Evolutionary conservation across 2,329 filamentous ascomycete genomes (phyloP).

Genomic region (Ceratocystis ficicola): DNA sequence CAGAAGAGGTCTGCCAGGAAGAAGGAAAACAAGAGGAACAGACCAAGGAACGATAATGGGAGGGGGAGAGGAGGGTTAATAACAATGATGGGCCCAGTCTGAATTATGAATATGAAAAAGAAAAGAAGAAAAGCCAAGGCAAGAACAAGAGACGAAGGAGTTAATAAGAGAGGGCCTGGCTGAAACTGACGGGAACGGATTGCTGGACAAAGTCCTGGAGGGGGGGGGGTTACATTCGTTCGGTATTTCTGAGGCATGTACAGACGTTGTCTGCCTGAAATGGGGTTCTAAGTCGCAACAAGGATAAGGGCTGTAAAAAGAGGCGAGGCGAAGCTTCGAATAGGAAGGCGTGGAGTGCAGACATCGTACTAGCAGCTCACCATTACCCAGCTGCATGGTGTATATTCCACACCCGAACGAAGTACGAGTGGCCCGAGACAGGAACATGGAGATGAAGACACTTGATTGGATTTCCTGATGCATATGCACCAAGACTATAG

Average conservation of each 20-base stretch:
- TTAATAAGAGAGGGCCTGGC: not conserved
- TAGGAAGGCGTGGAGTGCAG: not conserved
- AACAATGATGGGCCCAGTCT: not conserved
- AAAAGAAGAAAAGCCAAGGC: not conserved
- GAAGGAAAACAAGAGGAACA: not conserved
- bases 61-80: not conserved
- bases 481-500: not conserved
- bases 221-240: not conserved
- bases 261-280: not conserved
- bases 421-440: not conserved
- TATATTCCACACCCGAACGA: not conserved
- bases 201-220: not conserved
- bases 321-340: not conserved
- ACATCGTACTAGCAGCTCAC: too few relatives aligned
- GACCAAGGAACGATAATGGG: not conserved
- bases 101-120: not conserved
- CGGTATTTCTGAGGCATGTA: not conserved
- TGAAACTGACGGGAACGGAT: conserved; percentile 3
- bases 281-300: not conserved
- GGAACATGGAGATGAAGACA: not conserved
- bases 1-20: not conserved
- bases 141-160: not conserved
- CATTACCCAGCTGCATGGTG: not conserved
- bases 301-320: not conserved
- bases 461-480: not conserved